Conservation (phyloP, 1,284 basidiomycete species). For the Ustilago cynodontis region DNA sequence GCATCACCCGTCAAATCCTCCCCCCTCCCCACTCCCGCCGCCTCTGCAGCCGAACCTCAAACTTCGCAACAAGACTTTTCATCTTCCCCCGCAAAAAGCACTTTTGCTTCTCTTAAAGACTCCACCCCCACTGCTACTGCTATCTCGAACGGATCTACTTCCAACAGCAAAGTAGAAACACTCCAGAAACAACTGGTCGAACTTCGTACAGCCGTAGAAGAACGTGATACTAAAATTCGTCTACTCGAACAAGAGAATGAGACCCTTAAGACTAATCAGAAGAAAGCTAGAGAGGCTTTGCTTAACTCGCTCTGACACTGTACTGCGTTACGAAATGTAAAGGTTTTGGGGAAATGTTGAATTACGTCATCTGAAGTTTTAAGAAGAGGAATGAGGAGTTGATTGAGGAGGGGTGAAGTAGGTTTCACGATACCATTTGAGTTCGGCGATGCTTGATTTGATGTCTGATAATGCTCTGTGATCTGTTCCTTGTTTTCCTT, state of each 20-base stretch:
- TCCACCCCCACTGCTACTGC: background rate
- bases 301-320: conserved; percentile 20
- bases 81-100: conserved; percentile 4
- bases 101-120: conserved; percentile 4
- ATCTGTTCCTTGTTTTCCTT: background rate
- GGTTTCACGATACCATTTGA: conserved; percentile 69
- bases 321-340: no score
- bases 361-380: background rate
- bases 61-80: background rate
- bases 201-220: conserved; percentile 50
- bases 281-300: conserved; percentile 45
- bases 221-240: conserved; percentile 59
- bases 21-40: conserved; percentile 3
- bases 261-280: conserved; percentile 48
- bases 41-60: background rate
- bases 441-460: conserved; percentile 77
- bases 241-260: conserved; percentile 66
- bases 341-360: no score
- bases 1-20: conserved; percentile 28
- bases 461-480: conserved; percentile 83
- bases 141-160: conserved; percentile 1
- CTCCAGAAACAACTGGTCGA: conserved; percentile 39
- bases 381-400: no score
- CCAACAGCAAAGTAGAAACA: conserved; percentile 23
- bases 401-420: background rate